phyloP scores from a whole-genome alignment of 805 yeast species.

The Metschnikowia bowlesiae region DNA sequence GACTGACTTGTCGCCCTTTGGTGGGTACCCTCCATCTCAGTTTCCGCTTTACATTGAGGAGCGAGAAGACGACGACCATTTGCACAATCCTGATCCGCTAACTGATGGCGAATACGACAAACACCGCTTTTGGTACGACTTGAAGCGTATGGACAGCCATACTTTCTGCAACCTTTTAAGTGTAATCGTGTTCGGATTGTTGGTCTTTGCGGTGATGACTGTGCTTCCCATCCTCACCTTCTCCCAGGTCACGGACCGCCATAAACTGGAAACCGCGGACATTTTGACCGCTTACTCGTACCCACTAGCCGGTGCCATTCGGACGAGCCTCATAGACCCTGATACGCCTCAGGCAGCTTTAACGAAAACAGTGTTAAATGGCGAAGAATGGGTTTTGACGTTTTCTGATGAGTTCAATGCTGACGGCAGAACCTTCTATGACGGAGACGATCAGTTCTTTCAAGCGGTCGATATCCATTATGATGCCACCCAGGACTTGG shows the following conservation, averaged over 20 bases:
- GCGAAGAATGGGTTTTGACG: slow-evolving; percentile 61
- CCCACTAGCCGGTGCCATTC: slow-evolving; percentile 52
- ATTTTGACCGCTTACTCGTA: slow-evolving; percentile 53
- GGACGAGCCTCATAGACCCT: slow-evolving; percentile 61
- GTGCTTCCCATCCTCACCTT: slow-evolving; percentile 80
- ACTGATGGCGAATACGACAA: slow-evolving; percentile 83
- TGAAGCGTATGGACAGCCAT: slow-evolving; percentile 61
- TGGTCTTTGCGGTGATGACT: slow-evolving; percentile 63
- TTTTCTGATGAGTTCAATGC: slow-evolving; percentile 89
- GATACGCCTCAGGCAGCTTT: slow-evolving; percentile 60
- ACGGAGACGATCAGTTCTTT: slow-evolving; percentile 90
- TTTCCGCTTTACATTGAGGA: slow-evolving; percentile 91
- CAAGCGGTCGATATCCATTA: slow-evolving; percentile 79
- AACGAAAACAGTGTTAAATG: slow-evolving; percentile 37
- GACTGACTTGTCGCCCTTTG: slow-evolving; percentile 58
- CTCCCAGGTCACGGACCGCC: slow-evolving; percentile 52
- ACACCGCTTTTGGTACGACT: slow-evolving; percentile 57
- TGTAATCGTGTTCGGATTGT: slow-evolving; percentile 52
- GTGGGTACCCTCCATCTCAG: slow-evolving; percentile 96
- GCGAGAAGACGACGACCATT: slow-evolving; percentile 89
- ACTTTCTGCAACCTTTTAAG: slow-evolving; percentile 61
- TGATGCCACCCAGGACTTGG: slow-evolving; percentile 83
- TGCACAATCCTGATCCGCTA: slow-evolving; percentile 95
- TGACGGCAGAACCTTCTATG: slow-evolving; percentile 86
- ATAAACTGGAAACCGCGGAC: slow-evolving; percentile 34